phyloP scores from a whole-genome alignment of 768 basidiomycete species.

The Pleurotus sapidus region DNA sequence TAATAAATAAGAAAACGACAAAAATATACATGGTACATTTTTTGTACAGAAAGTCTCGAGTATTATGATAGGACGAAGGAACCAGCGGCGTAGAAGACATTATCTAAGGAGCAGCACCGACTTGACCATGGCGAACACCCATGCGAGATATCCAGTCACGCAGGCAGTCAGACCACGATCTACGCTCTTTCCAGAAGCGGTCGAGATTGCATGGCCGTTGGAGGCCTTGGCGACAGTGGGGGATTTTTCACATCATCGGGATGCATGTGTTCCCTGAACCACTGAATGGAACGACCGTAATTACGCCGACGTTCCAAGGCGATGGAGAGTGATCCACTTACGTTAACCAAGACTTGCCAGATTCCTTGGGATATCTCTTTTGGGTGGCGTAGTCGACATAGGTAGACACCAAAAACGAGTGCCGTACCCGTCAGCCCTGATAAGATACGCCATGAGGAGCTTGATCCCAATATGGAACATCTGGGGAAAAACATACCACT shows the following conservation, averaged over 20 bases:
- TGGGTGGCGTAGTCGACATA: slow-evolving; percentile 72
- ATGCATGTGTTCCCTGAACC: slow-evolving; percentile 35
- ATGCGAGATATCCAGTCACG: slow-evolving; percentile 2
- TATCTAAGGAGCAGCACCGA: slow-evolving; percentile 3
- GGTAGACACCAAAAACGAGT: slow-evolving; percentile 72
- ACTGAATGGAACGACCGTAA: slow-evolving; percentile 22
- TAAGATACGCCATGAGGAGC: neutral
- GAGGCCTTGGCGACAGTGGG: neutral
- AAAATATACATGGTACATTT: neutral
- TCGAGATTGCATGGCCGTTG: neutral
- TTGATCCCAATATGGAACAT: neutral
- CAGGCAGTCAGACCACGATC: neutral
- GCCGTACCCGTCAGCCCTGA: slow-evolving; percentile 61
- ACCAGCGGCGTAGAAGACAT: neutral
- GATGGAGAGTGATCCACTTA: slow-evolving; percentile 17
- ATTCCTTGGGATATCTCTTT: slow-evolving; percentile 62
- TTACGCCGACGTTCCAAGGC: neutral
- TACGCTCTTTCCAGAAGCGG: neutral
- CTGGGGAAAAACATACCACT: slow-evolving; percentile 42
- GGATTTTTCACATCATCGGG: slow-evolving; percentile 5
- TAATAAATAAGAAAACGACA: neutral
- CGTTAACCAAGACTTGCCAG: slow-evolving; percentile 54
- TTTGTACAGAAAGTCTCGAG: neutral
- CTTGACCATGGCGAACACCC: slow-evolving; percentile 1
- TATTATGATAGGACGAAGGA: neutral